Evolutionary conservation across 192 early-diverging fungal species (phyloP).

Genomic region (Endogone sp.): DNA sequence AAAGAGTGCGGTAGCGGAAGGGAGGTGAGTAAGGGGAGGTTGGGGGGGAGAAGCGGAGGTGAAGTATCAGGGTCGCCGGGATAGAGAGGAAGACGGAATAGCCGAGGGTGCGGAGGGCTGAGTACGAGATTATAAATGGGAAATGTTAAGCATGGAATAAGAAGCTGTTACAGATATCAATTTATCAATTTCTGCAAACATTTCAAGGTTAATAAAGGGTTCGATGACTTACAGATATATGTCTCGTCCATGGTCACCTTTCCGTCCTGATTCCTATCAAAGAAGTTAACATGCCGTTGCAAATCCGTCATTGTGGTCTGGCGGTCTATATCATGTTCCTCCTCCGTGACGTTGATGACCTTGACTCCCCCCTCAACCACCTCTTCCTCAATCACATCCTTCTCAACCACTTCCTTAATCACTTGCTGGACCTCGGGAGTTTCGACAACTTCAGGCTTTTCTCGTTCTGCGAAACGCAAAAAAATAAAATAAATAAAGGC

Average conservation of each 20-base stretch:
- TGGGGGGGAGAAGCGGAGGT: constrained; percentile 22
- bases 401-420: constrained; percentile 15
- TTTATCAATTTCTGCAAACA: background rate
- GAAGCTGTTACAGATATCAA: background rate
- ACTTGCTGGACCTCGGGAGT: no score
- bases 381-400: background rate
- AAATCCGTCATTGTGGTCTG: background rate
- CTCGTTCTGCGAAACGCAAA: no score
- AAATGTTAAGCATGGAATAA: background rate
- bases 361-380: background rate
- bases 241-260: constrained; percentile 28
- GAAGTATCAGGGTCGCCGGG: constrained; percentile 18
- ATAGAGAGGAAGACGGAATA: constrained; percentile 25
- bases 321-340: background rate
- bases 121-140: no score
- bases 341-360: constrained; percentile 1
- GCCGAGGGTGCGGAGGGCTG: constrained; percentile 24
- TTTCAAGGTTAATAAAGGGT: no score
- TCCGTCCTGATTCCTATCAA: constrained; percentile 17
- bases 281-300: constrained; percentile 9
- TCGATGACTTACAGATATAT: constrained; percentile 17
- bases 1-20: constrained; percentile 25
- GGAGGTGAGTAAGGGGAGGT: constrained; percentile 30
- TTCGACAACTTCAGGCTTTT: no score
- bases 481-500: no score